Percentiles rank a stretch among this genome's conserved stretches.
phyloP scores from a whole-genome alignment of 2,329 filamentous ascomycete species.

The Neurospora sp. region DNA sequence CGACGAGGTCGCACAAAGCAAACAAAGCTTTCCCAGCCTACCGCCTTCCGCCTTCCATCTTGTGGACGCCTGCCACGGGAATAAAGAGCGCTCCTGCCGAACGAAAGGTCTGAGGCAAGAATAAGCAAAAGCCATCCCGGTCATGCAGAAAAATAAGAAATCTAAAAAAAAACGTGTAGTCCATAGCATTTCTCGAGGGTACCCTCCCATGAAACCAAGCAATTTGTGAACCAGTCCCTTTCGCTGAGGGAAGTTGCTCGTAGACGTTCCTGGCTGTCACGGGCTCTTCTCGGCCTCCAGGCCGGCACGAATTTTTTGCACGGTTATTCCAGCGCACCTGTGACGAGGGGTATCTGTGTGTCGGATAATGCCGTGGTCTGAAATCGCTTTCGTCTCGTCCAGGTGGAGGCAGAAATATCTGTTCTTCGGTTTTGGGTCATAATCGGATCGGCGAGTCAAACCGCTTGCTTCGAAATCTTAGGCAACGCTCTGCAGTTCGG shows the following conservation, averaged over 20 bases:
- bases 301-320: not conserved
- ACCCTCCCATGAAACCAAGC: constrained; percentile 12
- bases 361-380: not conserved
- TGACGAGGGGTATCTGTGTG: constrained; percentile 7
- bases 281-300: constrained; percentile 5
- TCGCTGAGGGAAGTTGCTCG: constrained; percentile 7
- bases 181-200: constrained; percentile 8
- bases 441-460: constrained; percentile 12
- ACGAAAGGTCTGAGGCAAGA: constrained; percentile 12
- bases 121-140: constrained; percentile 38
- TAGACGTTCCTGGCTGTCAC: constrained; percentile 4
- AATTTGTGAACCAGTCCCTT: constrained; percentile 8
- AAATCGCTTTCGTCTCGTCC: not conserved
- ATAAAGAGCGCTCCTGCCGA: constrained; percentile 6
- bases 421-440: constrained; percentile 14
- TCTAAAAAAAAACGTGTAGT: constrained; percentile 28
- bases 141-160: constrained; percentile 38
- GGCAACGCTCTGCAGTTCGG: constrained; percentile 14
- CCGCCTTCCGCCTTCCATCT: constrained; percentile 3
- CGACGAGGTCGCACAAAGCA: constrained; percentile 9
- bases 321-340: constrained; percentile 11
- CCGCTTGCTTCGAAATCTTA: constrained; percentile 12
- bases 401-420: not conserved
- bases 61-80: constrained; percentile 14
- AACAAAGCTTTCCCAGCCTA: constrained; percentile 5